Evolutionary conservation across 1,284 basidiomycete genomes (phyloP).

Genomic region (Flammula alnicola): DNA sequence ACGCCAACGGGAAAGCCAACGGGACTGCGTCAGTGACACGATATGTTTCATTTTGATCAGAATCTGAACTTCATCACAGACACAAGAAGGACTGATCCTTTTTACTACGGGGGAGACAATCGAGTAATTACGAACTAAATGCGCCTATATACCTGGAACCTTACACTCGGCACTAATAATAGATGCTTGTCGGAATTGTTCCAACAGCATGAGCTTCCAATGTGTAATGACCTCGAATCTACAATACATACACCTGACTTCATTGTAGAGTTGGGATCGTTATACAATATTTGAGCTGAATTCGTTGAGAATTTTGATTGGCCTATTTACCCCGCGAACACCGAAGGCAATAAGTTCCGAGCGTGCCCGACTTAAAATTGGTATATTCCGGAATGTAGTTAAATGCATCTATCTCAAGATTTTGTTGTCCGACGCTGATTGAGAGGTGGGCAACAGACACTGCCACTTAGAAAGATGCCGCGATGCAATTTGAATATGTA

Average conservation of each 20-base stretch:
- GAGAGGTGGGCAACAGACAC: not conserved
- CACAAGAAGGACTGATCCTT: constrained; percentile 32
- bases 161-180: constrained; percentile 41
- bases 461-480: constrained; percentile 1
- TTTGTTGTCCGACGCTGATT: not conserved
- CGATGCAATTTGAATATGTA: not conserved
- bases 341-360: too few relatives aligned
- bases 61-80: constrained; percentile 19
- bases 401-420: too few relatives aligned
- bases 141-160: constrained; percentile 40
- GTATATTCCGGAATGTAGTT: too few relatives aligned
- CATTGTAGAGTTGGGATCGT: too few relatives aligned
- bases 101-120: constrained; percentile 12
- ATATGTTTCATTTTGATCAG: too few relatives aligned
- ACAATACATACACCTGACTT: too few relatives aligned
- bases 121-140: constrained; percentile 35
- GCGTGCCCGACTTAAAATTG: too few relatives aligned
- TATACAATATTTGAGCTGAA: too few relatives aligned
- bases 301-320: too few relatives aligned
- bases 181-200: constrained; percentile 25
- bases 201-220: constrained; percentile 15
- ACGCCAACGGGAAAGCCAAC: constrained; percentile 37
- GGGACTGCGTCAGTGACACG: constrained; percentile 31
- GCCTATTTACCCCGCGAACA: too few relatives aligned
- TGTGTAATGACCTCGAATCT: not conserved